These are phyloP conservation scores for Evansstolkia leycettana DNA, from an alignment of 495 filamentous ascomycete genomes.

Conservation along the genomic window DNA sequence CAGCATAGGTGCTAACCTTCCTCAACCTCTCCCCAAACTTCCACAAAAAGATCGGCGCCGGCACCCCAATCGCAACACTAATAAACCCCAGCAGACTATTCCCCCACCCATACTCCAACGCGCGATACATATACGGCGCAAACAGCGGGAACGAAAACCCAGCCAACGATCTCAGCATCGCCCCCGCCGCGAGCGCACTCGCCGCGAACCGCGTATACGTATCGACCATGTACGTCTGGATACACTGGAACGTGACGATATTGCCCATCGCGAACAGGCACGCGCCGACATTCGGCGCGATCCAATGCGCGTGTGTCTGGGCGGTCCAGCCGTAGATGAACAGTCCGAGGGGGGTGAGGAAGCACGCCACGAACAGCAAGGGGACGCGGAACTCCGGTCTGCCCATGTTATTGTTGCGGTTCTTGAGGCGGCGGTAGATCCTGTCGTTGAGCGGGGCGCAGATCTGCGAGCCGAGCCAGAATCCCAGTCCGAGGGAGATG, in stretches of 20 bases:
- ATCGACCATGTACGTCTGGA: conserved; percentile 69
- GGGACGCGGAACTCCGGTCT: conserved; percentile 59
- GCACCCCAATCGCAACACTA: conserved; percentile 40
- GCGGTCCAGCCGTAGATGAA: conserved; percentile 66
- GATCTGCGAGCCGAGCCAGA: conserved; percentile 51
- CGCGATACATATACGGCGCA: conserved; percentile 49
- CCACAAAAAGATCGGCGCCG: conserved; percentile 52
- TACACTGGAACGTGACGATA: conserved; percentile 56
- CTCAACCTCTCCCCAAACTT: conserved; percentile 41
- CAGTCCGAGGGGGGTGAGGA: conserved; percentile 51
- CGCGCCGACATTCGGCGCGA: conserved; percentile 59
- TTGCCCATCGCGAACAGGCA: conserved; percentile 44
- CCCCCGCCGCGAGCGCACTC: conserved; percentile 53
- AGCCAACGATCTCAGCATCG: conserved; percentile 52
- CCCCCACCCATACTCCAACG: conserved; percentile 51
- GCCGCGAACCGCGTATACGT: conserved; percentile 64
- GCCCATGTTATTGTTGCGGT: conserved; percentile 41
- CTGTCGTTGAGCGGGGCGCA: conserved; percentile 51
- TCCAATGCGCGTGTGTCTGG: conserved; percentile 52
- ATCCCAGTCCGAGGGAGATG: conserved; percentile 58
- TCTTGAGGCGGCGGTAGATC: conserved; percentile 52
- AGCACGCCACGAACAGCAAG: conserved; percentile 42
- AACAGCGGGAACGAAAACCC: conserved; percentile 74
- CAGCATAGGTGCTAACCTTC: conserved; percentile 55
- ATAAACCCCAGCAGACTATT: conserved; percentile 48